Conservation (phyloP, 306 rosid species). For the Senna tora region DNA sequence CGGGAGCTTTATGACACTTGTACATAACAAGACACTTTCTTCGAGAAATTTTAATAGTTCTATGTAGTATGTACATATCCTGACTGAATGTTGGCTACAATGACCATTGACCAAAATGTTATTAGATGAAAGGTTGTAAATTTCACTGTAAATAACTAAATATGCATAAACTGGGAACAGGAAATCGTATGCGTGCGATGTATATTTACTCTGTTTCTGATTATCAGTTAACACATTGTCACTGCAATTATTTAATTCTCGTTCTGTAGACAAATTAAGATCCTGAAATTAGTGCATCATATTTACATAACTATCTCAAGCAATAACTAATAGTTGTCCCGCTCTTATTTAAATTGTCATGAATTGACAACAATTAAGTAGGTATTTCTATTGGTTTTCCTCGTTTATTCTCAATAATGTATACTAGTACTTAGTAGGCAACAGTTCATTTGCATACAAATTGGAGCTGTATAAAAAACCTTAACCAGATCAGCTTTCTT, state of each 20-base stretch:
- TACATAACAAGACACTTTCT: constrained; percentile 27
- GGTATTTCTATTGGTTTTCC: too few species aligned
- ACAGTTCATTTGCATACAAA: background rate
- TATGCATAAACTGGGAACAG: constrained; percentile 19
- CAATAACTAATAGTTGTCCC: too few species aligned
- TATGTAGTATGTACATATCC: constrained; percentile 50
- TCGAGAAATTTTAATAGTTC: constrained; percentile 18
- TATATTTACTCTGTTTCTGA: constrained; percentile 23
- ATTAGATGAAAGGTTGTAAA: constrained; percentile 29
- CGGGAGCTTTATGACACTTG: constrained; percentile 32
- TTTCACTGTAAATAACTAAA: constrained; percentile 45
- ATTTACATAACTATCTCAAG: background rate
- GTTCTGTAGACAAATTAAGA: background rate
- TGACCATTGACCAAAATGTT: constrained; percentile 30
- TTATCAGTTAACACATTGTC: background rate
- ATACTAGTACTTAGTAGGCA: too few species aligned
- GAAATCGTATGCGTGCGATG: background rate
- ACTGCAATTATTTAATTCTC: constrained; percentile 28
- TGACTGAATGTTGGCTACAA: constrained; percentile 39
- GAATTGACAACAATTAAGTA: background rate
- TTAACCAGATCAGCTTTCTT: constrained; percentile 40
- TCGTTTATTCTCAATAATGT: too few species aligned
- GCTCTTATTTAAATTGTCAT: background rate
- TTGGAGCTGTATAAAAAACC: background rate
- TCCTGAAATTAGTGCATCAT: constrained; percentile 8